Percentiles rank a stretch among this genome's conserved stretches.
phyloP scores from a whole-genome alignment of 139 green algal genomes.

The Chlamydomonas sp. region DNA sequence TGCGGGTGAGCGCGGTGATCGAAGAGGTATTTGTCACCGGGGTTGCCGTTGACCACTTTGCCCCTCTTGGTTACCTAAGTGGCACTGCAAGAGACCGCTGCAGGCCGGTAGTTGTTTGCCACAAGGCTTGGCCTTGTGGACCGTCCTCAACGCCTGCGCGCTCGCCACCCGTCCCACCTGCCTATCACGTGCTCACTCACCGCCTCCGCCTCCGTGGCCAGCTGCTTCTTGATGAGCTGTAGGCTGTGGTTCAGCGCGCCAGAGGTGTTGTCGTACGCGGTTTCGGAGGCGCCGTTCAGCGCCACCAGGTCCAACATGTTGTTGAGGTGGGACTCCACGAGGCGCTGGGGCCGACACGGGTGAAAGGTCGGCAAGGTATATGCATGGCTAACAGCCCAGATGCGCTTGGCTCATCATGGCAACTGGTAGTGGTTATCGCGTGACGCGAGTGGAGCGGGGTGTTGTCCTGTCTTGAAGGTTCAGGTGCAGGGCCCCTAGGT shows the following conservation, averaged over 20 bases:
- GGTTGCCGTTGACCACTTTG: no score
- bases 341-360: neutral
- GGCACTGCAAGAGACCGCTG: no score
- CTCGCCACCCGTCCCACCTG: neutral
- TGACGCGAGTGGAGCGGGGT: no score
- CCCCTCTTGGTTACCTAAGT: no score
- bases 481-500: no score
- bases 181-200: neutral
- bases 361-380: neutral
- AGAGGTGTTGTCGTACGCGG: slow-evolving; percentile 1
- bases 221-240: slow-evolving; percentile 20
- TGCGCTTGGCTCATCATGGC: no score
- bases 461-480: no score
- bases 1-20: no score
- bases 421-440: no score
- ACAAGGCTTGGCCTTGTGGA: no score
- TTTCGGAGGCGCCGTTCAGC: slow-evolving; percentile 14
- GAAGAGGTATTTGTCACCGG: no score
- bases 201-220: slow-evolving; percentile 29
- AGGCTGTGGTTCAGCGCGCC: neutral
- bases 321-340: neutral
- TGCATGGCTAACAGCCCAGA: neutral
- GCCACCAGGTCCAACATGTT: neutral
- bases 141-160: neutral
- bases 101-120: no score